Evolutionary conservation across 2,329 filamentous ascomycete species (phyloP), one percentile per base, ranked within the genome.

Genomic region (Ophiocordyceps camponoti-leonardi): DNA sequence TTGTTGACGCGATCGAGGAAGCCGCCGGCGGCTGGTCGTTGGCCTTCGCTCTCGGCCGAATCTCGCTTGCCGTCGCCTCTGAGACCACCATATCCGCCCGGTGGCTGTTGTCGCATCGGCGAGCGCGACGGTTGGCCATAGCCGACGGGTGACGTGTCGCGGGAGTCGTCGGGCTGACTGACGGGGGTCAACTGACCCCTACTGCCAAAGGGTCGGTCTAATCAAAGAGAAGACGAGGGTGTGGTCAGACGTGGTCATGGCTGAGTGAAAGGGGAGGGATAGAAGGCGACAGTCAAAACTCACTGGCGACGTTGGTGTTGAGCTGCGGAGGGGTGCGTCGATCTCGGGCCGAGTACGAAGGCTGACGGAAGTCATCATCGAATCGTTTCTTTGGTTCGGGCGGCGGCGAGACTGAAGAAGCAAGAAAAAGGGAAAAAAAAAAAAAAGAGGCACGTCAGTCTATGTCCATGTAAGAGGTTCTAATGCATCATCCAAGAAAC

Each of bases 101-200:
- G 66, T n/a, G 66, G 60, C 26, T 44, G 45, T 10, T 40, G 10
- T 13, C 23, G 44, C 8, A 20, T 20, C 3, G 49, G 35, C 4
- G 48, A 46, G 4, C 69, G 67, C 20, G 62, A 54, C 14, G 39
- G 20, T 18, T 22, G 37, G 19, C 62, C 62, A 44, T 58, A 68
- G 47, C 62, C 66, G 23, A 71, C 67, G 8, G 81, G 81, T n/a
- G 83, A 85, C 23, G 73, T 67, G 47, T 72, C 74, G 50, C 69
- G 72, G 39, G 77, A 79, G 44, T 72, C 72, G 52, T 71, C 73
- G 20, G 71, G 71, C 46, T 70, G 71, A 60, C 78, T 84, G 44
- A 73, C 65, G 44, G 79, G 79, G 12, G 79, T 84, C 47, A 81
- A 62, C 57, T 81, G 71, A 45, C 71, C 73, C 44, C 71, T 68